Evolutionary conservation across 2,329 filamentous ascomycete genomes (phyloP), one percentile per base, ranked within the genome.

Genomic region (Mollisia scopiformis): DNA sequence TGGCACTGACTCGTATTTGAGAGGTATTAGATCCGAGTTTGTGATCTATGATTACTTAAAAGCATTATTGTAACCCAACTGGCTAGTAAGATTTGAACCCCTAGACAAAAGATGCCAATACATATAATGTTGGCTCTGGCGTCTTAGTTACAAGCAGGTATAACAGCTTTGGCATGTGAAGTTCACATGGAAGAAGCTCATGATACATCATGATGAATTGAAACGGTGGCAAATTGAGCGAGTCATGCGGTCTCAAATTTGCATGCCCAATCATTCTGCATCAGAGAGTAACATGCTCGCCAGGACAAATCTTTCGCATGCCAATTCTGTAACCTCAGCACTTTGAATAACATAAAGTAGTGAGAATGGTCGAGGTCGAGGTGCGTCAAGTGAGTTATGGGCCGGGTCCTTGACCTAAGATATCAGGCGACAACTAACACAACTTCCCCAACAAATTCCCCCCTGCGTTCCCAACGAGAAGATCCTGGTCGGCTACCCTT

Each of bases 111-210:
- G n/a, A n/a, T n/a, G n/a, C n/a, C n/a, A n/a, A n/a, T n/a, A n/a
- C n/a, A n/a, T n/a, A n/a, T n/a, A n/a, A n/a, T n/a, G n/a, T n/a
- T n/a, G n/a, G n/a, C n/a, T n/a, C 11, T 35, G 7, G 31, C 31
- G 16, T 35, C 31, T 8, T 10, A 3, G 16, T 35, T 14, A 35
- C 11, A 35, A 13, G 31, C 3, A 35, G 11, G 31, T n/a, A 35
- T 10, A 35, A 13, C 25, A 25, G 8, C 1, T 58, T 58, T 58
- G 33, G 25, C 58, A 65, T 59, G 62, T 55, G 57, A 55, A 30
- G 21, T 50, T 50, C 55, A 55, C 54, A 55, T 64, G 62, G 27
- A 30, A 55, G 43, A 14, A 5, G 8, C 6, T 7, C 6, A 27
- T 25, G 6, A 19, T 21, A 23, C 6, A 43, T 3, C n/a, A 43